Evolutionary conservation across 345 rosid genomes (phyloP), one percentile per base, ranked within the genome.

Genomic region (Eucalyptus fibrosa): DNA sequence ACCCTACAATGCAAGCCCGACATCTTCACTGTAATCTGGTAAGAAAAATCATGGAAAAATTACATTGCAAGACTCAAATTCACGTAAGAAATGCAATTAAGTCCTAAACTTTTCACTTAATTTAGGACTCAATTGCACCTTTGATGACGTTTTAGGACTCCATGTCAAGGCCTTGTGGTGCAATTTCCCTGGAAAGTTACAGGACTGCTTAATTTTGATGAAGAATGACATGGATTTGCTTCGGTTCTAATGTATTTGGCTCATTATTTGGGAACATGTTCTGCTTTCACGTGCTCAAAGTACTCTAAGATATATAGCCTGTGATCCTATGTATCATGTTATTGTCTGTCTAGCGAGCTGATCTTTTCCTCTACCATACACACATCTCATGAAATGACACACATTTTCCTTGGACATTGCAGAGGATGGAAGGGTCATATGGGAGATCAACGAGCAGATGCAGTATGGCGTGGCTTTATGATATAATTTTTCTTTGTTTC

Each of bases 381-480:
- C 65, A 26, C 30, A 45, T 69, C 86, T 86, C n/a, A 30, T 30
- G 42, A 86, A 42, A 50, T 49, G 26, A 69, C 30, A 55, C 59
- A 87, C 13, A 34, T 89, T 89, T 77, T 19, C 13, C 44, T 88
- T 24, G 65, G 86, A 50, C 85, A 12, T 92, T 88, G 62, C 92
- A 93, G 97, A 95, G 93, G 94, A 91, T 90, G 95, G 95, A 91
- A 95, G 95, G 44, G 86, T 93, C 86, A 88, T 94, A 89, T 94
- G 95, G 95, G 95, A 94, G 87, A 92, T 94, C 15, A 93, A 94
- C 92, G 90, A 94, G 88, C 94, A 26, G 0, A 59, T 59, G 65
- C 2, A 24, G 13, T 24, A 24, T 5, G 30, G 28, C 28, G 0
- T 59, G 65, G 65, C 30, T 59, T 59, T 59, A 12, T 59, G 65